These are phyloP conservation scores for Zygosaccharomyces pseudobailii DNA, from an alignment of 1,139 yeast species.

Conservation along the genomic window DNA sequence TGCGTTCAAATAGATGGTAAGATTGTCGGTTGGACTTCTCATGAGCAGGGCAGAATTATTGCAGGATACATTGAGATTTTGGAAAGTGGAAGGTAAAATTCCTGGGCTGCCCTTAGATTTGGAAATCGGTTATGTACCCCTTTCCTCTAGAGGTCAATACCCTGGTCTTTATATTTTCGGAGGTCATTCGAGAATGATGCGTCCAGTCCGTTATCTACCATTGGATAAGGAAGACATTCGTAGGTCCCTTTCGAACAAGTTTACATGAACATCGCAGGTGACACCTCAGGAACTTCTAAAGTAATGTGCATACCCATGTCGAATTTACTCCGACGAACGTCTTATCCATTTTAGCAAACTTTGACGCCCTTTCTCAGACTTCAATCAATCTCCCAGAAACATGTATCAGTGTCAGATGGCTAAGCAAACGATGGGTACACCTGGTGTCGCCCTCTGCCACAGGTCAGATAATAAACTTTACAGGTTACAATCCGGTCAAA, in stretches of 20 bases:
- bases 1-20: constrained; percentile 93
- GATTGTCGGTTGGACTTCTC: constrained; percentile 92
- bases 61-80: constrained; percentile 88
- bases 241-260: constrained; percentile 98
- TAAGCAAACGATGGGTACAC: constrained; percentile 99
- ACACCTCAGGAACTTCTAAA: constrained; percentile 84
- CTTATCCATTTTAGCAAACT: constrained; percentile 87
- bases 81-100: constrained; percentile 83
- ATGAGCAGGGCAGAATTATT: constrained; percentile 76
- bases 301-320: constrained; percentile 81
- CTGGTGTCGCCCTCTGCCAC: constrained; percentile 90
- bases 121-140: constrained; percentile 95
- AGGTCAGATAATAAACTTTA: constrained; percentile 94
- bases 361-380: constrained; percentile 96
- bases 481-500: constrained; percentile 91
- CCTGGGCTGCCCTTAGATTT: constrained; percentile 72
- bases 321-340: constrained; percentile 94
- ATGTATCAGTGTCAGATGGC: constrained; percentile 99
- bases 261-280: constrained; percentile 92
- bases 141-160: constrained; percentile 90
- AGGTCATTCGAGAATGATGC: constrained; percentile 90
- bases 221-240: constrained; percentile 75
- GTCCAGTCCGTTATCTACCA: constrained; percentile 92
- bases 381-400: constrained; percentile 98
- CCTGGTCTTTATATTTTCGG: constrained; percentile 93